Conservation (phyloP, 148 eudicot species). For the Pouteria glomerata region DNA sequence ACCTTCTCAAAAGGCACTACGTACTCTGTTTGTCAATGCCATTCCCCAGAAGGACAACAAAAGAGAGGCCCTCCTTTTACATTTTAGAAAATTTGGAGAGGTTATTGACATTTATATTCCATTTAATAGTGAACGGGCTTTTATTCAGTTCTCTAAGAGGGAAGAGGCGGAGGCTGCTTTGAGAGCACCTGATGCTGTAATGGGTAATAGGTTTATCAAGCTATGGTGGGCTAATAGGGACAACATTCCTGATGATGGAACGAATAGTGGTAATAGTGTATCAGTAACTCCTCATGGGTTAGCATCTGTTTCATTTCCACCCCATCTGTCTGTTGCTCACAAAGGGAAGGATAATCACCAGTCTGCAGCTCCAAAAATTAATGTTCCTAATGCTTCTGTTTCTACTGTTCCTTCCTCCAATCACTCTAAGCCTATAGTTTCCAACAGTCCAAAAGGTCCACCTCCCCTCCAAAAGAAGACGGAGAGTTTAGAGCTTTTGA, state of each 20-base stretch:
- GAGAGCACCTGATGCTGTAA: slow-evolving; percentile 97
- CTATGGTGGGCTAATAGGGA: slow-evolving; percentile 95
- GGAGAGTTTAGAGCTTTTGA: slow-evolving; percentile 67
- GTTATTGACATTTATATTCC: slow-evolving; percentile 82
- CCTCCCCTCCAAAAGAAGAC: slow-evolving; percentile 60
- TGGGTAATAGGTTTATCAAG: slow-evolving; percentile 94
- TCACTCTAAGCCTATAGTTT: slow-evolving; percentile 37
- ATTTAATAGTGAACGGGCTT: slow-evolving; percentile 65
- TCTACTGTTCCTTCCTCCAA: slow-evolving; percentile 24
- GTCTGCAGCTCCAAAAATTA: slow-evolving; percentile 27
- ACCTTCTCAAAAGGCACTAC: slow-evolving; percentile 65
- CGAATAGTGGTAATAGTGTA: slow-evolving; percentile 27
- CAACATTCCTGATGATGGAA: slow-evolving; percentile 50
- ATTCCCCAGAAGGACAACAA: slow-evolving; percentile 82
- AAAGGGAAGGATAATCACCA: slow-evolving; percentile 48
- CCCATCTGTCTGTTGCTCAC: slow-evolving; percentile 21
- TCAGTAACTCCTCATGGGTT: slow-evolving; percentile 26
- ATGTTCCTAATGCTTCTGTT: slow-evolving; percentile 28
- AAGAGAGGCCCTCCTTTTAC: slow-evolving; percentile 69
- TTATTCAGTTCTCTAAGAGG: slow-evolving; percentile 90
- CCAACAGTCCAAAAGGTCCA: slow-evolving; percentile 42
- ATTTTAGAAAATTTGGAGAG: slow-evolving; percentile 89
- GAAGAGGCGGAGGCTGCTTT: slow-evolving; percentile 90
- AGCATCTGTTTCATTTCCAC: slow-evolving; percentile 30
- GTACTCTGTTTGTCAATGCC: slow-evolving; percentile 72